Percentiles rank a stretch among this genome's conserved stretches.
Conservation (phyloP, 805 yeast genomes). For the Diddensiella transvaalensis region DNA sequence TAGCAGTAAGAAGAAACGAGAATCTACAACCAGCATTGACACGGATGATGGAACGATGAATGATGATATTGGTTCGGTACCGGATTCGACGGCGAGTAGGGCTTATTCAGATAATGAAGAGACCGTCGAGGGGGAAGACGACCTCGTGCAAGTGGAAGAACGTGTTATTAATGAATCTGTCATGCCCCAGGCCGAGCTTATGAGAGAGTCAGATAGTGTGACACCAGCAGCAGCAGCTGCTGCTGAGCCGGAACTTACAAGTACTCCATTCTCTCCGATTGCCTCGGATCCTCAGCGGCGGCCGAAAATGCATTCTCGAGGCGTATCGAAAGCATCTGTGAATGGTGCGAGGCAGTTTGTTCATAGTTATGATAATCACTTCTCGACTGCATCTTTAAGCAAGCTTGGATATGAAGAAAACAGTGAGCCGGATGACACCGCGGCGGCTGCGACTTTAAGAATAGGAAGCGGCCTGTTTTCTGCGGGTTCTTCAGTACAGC, state of each 20-base stretch:
- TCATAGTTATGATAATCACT: constrained; percentile 3
- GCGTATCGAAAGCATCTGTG: not conserved
- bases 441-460: not conserved
- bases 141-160: not conserved
- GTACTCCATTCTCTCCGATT: not conserved
- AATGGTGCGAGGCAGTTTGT: not conserved
- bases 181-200: not conserved
- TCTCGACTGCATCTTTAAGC: constrained; percentile 1
- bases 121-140: not conserved
- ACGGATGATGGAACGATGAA: not conserved
- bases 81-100: not conserved
- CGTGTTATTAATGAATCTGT: too few relatives aligned
- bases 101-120: not conserved
- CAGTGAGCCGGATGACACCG: not conserved
- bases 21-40: not conserved
- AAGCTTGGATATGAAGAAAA: constrained; percentile 1
- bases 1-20: not conserved
- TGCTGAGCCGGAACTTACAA: not conserved
- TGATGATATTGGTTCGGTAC: not conserved
- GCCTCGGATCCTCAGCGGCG: not conserved
- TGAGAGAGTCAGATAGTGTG: not conserved
- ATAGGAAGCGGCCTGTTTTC: not conserved
- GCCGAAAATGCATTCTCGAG: not conserved
- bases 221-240: not conserved
- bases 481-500: not conserved